Base-by-base conservation (phyloP, 495 filamentous ascomycete species). In the Xanthoparmelia taractica region DNA sequence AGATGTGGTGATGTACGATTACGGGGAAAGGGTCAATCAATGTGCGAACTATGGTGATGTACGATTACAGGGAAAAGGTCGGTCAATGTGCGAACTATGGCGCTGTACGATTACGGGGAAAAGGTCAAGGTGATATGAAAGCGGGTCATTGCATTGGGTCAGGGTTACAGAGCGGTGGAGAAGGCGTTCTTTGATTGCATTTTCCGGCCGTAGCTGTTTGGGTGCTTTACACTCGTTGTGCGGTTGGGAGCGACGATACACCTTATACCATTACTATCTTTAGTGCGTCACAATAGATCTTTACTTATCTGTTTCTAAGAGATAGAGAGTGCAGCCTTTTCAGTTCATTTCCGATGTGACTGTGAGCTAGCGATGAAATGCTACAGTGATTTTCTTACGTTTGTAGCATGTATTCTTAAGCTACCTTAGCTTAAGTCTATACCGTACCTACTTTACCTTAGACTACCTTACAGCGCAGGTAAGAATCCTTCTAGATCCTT, bases 1-100 rank as follows among this genome's bases (percentile, higher is more conserved):
- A 34, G 18, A 23, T 59, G 23, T 43, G 25, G 37, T 43, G 62
- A 64, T 59, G 56, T 59, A 59, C 33, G 43, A 64, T 40, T 52
- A 58, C 13, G 27, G 48, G 27, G 48, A 52, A 29, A 52, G 31
- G 27, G 29, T 31, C 25, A 18, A 8, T 0, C n/a, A n/a, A n/a
- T n/a, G n/a, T n/a, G n/a, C n/a, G n/a, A n/a, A n/a, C n/a, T n/a
- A n/a, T n/a, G n/a, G n/a, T n/a, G n/a, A n/a, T n/a, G n/a, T n/a
- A n/a, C n/a, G n/a, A n/a, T n/a, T n/a, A n/a, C n/a, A n/a, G n/a
- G n/a, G n/a, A n/a, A n/a, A n/a, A n/a, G n/a, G n/a, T n/a, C n/a
- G n/a, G n/a, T n/a, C n/a, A n/a, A n/a, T n/a, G n/a, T n/a, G n/a
- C n/a, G n/a, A n/a, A n/a, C n/a, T n/a, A n/a, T n/a, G n/a, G n/a